Evolutionary conservation across 2,329 filamentous ascomycete genomes (phyloP), one percentile per base, ranked within the genome.

Genomic region (Diaporthe helianthi): DNA sequence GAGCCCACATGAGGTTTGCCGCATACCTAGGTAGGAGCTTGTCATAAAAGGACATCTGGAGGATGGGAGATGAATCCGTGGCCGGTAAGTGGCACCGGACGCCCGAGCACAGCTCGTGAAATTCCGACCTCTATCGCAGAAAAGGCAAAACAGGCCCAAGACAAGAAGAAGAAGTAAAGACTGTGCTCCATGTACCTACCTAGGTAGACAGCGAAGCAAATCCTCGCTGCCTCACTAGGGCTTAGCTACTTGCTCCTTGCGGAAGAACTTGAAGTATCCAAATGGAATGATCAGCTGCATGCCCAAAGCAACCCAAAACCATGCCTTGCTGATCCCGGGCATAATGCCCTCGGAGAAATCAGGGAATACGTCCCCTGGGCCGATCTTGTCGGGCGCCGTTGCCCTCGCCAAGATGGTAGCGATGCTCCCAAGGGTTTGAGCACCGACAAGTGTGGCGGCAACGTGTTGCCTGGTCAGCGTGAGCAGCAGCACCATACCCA

Each of bases 401-500:
- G 86, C 87, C 67, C 89, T 78, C 1, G 87, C 89, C 46, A 87
- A 81, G 41, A 91, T 91, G 2, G 89, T 91, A 8, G 86, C 87
- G 7, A 87, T 77, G 8, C 85, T 87, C 17, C 89, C 89, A 29
- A 91, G 76, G 12, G 90, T 83, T 77, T 92, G 89, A 3, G 88
- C 87, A 2, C 80, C 83, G 51, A 90, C 82, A 31, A 91, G 80
- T 0, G 88, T 86, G 72, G 88, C 89, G 60, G 86, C 83, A 68
- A 90, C 88, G 74, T 91, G 89, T 76, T 90, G 83, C 31, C 89
- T 81, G 1, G 89, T 91, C 73, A 90, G 78, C 1, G 89, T 91
- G 75, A 90, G 87, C 36, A 91, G 78, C 8, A 91, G 80, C 65
- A 91, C 87, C 88, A 91, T 91, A 64, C 89, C 89, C 65, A 91